Base-by-base conservation (phyloP, 352 stramenopile genomes). In the Thraustochytrium sp. region DNA sequence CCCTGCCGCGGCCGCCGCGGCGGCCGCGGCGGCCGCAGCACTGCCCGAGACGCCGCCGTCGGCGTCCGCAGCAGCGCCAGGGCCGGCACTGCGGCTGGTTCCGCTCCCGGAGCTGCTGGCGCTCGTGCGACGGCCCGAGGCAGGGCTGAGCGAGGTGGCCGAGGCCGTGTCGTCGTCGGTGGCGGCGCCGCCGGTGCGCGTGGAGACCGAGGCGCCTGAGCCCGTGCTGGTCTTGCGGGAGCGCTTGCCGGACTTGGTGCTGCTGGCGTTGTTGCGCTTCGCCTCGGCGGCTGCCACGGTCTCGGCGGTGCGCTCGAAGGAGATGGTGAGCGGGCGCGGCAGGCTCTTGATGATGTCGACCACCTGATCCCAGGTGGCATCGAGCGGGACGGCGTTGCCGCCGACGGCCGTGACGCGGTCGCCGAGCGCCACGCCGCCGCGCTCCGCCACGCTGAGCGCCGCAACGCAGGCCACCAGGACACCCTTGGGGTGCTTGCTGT, bases 281-380 rank as follows among this genome's bases (percentile, higher is more conserved):
- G 68, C 42, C 49, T 65, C 53, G 18, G 21, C 68, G 5, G 51
- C 68, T 13, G 48, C 48, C 44, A 80, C n/a, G 36, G 68, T 80
- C 31, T 80, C 68, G 11, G 68, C 68, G 13, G 68, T 80, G 49
- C 68, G 68, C 68, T 80, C 68, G 49, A 80, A 80, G 53, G 68
- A 65, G 31, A 80, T 80, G 68, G 38, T 48, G 18, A 80, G 23
- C 5, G 68, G 68, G 13, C 68, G 68, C 44, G 44, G 13, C 11
- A 80, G 68, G 49, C 68, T 80, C 53, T 80, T 80, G 68, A 80
- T 80, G 31, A 80, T 75, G 46, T 80, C 68, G 4, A 80, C 68
- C 13, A 80, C 68, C 29, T 80, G 68, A 34, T 80, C 68, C 68
- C 68, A 80, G 34, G 68, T 80, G 8, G 68, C 68, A 9, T 80